Base-by-base conservation (phyloP, 108 stramenopile genomes). In the Pseudonitzschia multiseries region DNA sequence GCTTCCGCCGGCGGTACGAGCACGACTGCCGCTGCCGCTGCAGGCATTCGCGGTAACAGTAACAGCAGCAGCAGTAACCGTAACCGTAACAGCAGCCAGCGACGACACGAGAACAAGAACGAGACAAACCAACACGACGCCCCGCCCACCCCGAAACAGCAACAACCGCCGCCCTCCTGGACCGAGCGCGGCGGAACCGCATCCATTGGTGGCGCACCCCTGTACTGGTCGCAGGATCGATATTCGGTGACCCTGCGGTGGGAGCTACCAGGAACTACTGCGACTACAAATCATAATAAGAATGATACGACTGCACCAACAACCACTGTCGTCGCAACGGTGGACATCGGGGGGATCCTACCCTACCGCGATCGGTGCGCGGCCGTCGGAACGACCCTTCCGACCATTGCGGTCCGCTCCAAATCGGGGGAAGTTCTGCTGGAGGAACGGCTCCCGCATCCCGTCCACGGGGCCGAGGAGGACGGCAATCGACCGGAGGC, bases 151-250 rank as follows among this genome's bases (percentile, higher is more conserved):
- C n/a, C n/a, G n/a, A n/a, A n/a, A n/a, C n/a, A n/a, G n/a, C n/a
- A n/a, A n/a, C n/a, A n/a, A n/a, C 5, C 36, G 53, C 64, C 31
- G 28, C 52, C 41, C 5, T 29, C 4, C 20, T 79, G 82, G 83
- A 75, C 53, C 1, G 46, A 54, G n/a, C 69, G 72, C 33, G 83
- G 83, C 8, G 77, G 79, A 3, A 22, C 17, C 15, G 46, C 74
- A 1, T 17, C 10, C 28, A 72, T 41, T 20, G 43, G 42, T 17
- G 46, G 2, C 66, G 65, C 8, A 9, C 2, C 28, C 17, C 65
- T 84, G 41, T 77, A 70, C 67, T 84, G 83, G 83, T 75, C 67
- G 8, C 83, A 84, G 62, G 83, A 80, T 72, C 73, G 83, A 8
- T 73, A 78, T 64, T 70, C 76, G 18, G 77, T 84, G 8, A 65